Evolutionary conservation across 208 protist species (phyloP), one percentile per base, ranked within the genome.

Genomic region (Trypanosomatidae sp.): DNA sequence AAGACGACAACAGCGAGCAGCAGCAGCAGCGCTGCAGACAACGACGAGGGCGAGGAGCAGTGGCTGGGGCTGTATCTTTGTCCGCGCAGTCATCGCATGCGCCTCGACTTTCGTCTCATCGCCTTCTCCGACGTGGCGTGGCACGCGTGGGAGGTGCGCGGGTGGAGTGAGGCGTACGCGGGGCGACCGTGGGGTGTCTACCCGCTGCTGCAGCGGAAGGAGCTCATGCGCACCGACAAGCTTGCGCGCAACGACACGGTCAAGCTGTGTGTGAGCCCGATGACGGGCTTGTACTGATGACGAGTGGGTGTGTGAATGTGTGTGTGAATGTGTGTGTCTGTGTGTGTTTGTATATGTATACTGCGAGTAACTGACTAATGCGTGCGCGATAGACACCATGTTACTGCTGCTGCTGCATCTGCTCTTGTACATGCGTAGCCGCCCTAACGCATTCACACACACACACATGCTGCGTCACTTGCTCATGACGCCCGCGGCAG

Each of bases 171-270:
- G 19, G 41, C 41, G 20, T 84, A 66, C 58, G 52, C 51, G 0
- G 73, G 78, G n/a, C 76, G 66, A 25, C 72, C 72, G 2, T 88
- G 78, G 74, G 78, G 78, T 4, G 28, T 88, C 6, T 76, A 73
- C 56, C 70, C 72, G 2, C 70, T 83, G 42, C 43, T 83, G 25
- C 61, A 59, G 19, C 61, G 78, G 25, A 58, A 61, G 25, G 73
- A 84, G 47, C 53, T 88, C 22, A 80, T 84, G 59, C 60, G 62
- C 7, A 77, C 66, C 0, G 66, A 82, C 56, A 63, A 75, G 44
- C 54, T 88, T 32, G 73, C 67, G 18, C 61, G 63, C 15, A 58
- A 84, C 33, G 72, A 84, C 56, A 69, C 48, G 7, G 61, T 88
- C 10, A 88, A 88, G 56, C 60, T 88, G 6, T 88, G 73, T 43